Evolutionary conservation across 2,329 filamentous ascomycete species (phyloP).

Genomic region (Pseudogymnoascus sp.): DNA sequence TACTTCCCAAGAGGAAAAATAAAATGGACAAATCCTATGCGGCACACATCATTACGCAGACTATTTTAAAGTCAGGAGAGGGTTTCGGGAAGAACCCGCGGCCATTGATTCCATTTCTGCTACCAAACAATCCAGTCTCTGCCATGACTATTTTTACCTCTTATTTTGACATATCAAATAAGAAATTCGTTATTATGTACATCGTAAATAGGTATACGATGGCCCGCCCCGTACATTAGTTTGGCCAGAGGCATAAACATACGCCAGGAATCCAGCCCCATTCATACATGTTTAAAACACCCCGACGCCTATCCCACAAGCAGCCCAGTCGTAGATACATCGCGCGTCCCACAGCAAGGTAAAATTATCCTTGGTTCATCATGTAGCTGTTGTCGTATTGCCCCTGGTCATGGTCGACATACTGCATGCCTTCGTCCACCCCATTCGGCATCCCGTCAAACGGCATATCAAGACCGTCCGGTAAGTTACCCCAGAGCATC

Average conservation of each 20-base stretch:
- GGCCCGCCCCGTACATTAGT: neutral
- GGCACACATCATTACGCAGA: neutral
- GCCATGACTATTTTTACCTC: neutral
- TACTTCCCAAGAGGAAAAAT: neutral
- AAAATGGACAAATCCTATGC: neutral
- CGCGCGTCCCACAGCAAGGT: neutral
- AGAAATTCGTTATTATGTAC: neutral
- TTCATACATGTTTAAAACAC: neutral
- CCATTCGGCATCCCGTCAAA: slow-evolving; percentile 24
- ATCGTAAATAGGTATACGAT: neutral
- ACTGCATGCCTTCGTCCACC: neutral
- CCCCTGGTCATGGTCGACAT: neutral
- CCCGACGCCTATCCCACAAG: neutral
- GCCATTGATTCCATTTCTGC: neutral
- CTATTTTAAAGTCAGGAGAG: neutral
- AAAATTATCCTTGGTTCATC: neutral
- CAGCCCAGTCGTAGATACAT: neutral
- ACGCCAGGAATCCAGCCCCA: neutral
- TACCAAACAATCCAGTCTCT: neutral
- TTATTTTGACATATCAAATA: neutral
- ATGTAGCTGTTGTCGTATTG: slow-evolving; percentile 6
- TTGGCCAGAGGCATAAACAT: neutral
- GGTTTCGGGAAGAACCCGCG: neutral
- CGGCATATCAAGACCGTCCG: slow-evolving; percentile 31
- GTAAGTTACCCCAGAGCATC: slow-evolving; percentile 44